phyloP scores from a whole-genome alignment of 176 grass and related monocot genomes.

The Carex scoparia region DNA sequence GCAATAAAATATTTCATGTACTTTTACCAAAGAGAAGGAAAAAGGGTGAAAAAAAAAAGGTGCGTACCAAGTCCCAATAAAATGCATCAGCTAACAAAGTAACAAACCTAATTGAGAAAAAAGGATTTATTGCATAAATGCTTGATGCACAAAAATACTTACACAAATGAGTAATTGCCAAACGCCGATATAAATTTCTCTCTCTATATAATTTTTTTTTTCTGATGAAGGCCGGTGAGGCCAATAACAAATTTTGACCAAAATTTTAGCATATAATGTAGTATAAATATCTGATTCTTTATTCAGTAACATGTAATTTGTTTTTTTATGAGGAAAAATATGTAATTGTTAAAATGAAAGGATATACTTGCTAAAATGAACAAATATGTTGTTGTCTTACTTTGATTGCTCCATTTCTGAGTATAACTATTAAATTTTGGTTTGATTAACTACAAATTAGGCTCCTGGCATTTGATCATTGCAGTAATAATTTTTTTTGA shows the following conservation, averaged over 20 bases:
- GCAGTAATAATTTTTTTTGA: too few relatives aligned
- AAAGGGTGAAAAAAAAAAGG: neutral
- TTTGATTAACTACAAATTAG: too few relatives aligned
- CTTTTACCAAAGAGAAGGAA: neutral
- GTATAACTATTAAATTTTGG: too few relatives aligned
- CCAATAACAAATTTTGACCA: neutral
- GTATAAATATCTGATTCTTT: neutral
- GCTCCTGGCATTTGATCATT: too few relatives aligned
- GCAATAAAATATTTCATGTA: conserved; percentile 5
- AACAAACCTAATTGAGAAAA: neutral
- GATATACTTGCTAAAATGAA: neutral
- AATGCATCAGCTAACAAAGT: conserved; percentile 1
- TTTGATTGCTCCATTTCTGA: too few relatives aligned
- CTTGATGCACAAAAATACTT: neutral
- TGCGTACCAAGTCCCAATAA: neutral
- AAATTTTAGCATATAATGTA: neutral
- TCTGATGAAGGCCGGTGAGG: neutral
- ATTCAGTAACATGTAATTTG: neutral
- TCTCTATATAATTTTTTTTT: neutral
- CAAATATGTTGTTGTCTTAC: neutral
- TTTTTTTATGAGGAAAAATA: too few relatives aligned
- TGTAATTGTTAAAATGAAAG: neutral
- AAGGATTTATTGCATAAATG: neutral
- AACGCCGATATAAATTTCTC: neutral
- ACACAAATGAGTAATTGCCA: neutral